A percentile compares a stretch with the other conserved stretches of the same genome.
Evolutionary conservation across 495 filamentous ascomycete genomes (phyloP).

Genomic region (Xylaria acuta): DNA sequence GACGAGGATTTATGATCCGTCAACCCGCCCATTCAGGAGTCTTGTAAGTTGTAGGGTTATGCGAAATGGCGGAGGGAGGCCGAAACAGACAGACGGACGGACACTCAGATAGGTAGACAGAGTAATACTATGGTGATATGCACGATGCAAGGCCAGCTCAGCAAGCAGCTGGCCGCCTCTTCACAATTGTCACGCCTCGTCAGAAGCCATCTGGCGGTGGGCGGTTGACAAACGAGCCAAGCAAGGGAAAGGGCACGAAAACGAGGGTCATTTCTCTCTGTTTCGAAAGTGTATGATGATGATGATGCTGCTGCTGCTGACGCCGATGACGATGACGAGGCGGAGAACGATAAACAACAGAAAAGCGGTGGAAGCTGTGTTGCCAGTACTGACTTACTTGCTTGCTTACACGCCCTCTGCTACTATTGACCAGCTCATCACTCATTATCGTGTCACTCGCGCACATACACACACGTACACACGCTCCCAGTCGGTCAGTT

Average conservation of each 20-base stretch:
- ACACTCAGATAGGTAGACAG: not conserved
- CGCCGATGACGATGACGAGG: conserved; percentile 13
- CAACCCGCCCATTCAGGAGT: conserved; percentile 7
- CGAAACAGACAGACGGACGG: not conserved
- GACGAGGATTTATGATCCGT: not conserved
- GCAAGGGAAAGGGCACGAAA: not conserved
- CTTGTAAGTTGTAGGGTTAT: not conserved
- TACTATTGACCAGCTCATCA: conserved; percentile 21
- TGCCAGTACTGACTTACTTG: conserved; percentile 7
- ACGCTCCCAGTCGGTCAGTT: not conserved
- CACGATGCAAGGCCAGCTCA: conserved; percentile 30
- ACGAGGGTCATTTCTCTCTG: not conserved
- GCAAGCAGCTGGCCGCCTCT: conserved; percentile 27
- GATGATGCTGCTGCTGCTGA: not conserved
- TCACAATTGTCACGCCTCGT: conserved; percentile 16
- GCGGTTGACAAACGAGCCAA: conserved; percentile 7
- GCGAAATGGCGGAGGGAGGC: conserved; percentile 10
- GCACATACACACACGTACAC: conserved; percentile 2
- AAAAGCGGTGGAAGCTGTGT: conserved; percentile 21
- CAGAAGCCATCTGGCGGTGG: conserved; percentile 23
- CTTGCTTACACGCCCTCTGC: not conserved
- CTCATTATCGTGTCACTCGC: conserved; percentile 12
- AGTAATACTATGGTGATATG: conserved; percentile 16
- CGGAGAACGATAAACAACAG: not conserved
- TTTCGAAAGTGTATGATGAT: not conserved